These are phyloP conservation scores for Lichtheimia ornata DNA, from an alignment of 371 early-diverging fungal genomes.

Conservation along the genomic window DNA sequence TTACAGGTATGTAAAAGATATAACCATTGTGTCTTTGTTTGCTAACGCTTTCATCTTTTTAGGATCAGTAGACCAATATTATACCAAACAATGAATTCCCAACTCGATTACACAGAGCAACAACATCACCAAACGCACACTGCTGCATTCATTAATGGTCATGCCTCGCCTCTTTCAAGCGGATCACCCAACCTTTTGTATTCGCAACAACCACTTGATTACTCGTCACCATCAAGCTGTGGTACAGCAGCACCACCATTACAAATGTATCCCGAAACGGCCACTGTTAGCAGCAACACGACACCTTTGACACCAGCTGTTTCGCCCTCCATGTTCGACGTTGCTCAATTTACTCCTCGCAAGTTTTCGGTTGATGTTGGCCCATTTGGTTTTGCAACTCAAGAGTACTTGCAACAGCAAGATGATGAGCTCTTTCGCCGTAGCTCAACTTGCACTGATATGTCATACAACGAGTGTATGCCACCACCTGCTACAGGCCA, in stretches of 20 bases:
- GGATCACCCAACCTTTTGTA: not conserved
- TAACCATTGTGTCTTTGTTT: too few species aligned
- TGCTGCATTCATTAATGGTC: not conserved
- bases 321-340: slow-evolving; percentile 24
- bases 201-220: slow-evolving; percentile 3
- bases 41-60: too few species aligned
- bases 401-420: slow-evolving; percentile 21
- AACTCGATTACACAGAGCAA: too few species aligned
- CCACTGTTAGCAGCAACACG: not conserved
- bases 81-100: too few species aligned
- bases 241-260: slow-evolving; percentile 2
- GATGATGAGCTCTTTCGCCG: slow-evolving; percentile 33
- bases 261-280: not conserved
- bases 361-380: slow-evolving; percentile 52
- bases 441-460: slow-evolving; percentile 13
- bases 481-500: not conserved
- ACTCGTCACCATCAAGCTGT: not conserved
- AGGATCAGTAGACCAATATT: too few species aligned
- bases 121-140: too few species aligned
- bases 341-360: slow-evolving; percentile 19
- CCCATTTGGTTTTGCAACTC: slow-evolving; percentile 45
- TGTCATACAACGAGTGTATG: slow-evolving; percentile 6
- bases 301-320: slow-evolving; percentile 27
- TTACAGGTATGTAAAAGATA: too few species aligned
- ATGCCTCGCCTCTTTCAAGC: not conserved